phyloP scores from a whole-genome alignment of 2,329 filamentous ascomycete species.

The Didymella pomorum region DNA sequence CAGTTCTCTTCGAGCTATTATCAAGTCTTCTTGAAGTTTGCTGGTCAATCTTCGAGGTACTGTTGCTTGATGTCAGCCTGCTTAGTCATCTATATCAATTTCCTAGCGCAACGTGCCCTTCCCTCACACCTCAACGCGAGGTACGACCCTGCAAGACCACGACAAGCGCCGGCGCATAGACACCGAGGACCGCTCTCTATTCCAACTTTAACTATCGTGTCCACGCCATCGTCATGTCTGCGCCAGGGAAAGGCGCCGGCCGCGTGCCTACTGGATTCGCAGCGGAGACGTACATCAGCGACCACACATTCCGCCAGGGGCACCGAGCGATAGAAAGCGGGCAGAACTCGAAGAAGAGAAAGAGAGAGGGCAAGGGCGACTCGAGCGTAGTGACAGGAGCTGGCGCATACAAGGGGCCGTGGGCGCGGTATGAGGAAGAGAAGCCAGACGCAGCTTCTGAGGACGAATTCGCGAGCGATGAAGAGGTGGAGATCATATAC shows the following conservation, averaged over 20 bases:
- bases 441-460: slow-evolving; percentile 72
- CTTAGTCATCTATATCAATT: slow-evolving; percentile 32
- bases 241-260: slow-evolving; percentile 43
- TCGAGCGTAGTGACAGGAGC: slow-evolving; percentile 85
- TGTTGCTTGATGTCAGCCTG: not conserved
- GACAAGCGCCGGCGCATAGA: not conserved
- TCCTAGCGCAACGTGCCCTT: not conserved
- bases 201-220: too few relatives aligned
- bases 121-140: not conserved
- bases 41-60: not conserved
- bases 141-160: not conserved
- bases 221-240: slow-evolving; percentile 26
- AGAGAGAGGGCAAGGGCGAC: slow-evolving; percentile 85
- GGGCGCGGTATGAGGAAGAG: slow-evolving; percentile 83
- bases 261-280: slow-evolving; percentile 77
- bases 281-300: slow-evolving; percentile 87
- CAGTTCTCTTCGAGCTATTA: too few relatives aligned
- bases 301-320: slow-evolving; percentile 86
- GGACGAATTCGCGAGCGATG: slow-evolving; percentile 69
- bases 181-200: not conserved
- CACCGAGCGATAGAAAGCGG: slow-evolving; percentile 78
- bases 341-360: slow-evolving; percentile 73
- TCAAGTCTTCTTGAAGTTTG: not conserved
- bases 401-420: slow-evolving; percentile 89
- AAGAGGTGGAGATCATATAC: slow-evolving; percentile 75